Evolutionary conservation across 352 stramenopile species (phyloP).

Genomic region (Thraustochytrium striatum): DNA sequence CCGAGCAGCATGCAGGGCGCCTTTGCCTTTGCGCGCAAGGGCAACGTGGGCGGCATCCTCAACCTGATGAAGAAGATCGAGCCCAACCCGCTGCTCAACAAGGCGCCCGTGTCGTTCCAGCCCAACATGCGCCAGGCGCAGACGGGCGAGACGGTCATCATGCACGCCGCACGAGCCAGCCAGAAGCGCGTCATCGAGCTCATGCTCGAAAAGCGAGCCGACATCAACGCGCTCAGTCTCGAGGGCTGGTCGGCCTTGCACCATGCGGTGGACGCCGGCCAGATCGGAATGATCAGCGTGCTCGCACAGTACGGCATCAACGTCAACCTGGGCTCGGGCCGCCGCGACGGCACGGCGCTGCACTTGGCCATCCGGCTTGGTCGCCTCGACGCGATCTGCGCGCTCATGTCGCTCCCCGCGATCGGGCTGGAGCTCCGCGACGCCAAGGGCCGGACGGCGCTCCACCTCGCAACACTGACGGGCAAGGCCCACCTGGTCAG

Average conservation of each 20-base stretch:
- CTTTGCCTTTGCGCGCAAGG: constrained; percentile 13
- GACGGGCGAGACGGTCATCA: constrained; percentile 37
- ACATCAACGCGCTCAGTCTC: constrained; percentile 21
- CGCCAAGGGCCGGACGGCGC: not conserved
- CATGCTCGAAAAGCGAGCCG: constrained; percentile 26
- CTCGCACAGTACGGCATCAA: constrained; percentile 17
- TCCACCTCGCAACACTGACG: not conserved
- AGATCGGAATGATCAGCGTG: not conserved
- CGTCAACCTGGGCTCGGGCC: constrained; percentile 1
- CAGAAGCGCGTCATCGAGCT: constrained; percentile 12
- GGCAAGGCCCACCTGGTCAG: constrained; percentile 2
- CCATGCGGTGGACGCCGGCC: constrained; percentile 31
- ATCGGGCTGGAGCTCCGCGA: not conserved
- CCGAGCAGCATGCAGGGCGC: constrained; percentile 13
- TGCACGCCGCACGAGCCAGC: constrained; percentile 17
- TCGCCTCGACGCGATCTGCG: constrained; percentile 15
- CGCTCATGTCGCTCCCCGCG: not conserved
- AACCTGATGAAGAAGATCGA: constrained; percentile 45
- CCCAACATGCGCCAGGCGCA: constrained; percentile 14
- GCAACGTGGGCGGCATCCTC: constrained; percentile 15
- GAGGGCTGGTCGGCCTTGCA: constrained; percentile 38
- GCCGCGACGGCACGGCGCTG: not conserved
- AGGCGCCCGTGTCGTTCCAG: constrained; percentile 15
- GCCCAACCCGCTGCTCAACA: not conserved
- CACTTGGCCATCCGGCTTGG: constrained; percentile 22